Conservation (phyloP, 768 basidiomycete species). For the Gyrodon lividus region DNA sequence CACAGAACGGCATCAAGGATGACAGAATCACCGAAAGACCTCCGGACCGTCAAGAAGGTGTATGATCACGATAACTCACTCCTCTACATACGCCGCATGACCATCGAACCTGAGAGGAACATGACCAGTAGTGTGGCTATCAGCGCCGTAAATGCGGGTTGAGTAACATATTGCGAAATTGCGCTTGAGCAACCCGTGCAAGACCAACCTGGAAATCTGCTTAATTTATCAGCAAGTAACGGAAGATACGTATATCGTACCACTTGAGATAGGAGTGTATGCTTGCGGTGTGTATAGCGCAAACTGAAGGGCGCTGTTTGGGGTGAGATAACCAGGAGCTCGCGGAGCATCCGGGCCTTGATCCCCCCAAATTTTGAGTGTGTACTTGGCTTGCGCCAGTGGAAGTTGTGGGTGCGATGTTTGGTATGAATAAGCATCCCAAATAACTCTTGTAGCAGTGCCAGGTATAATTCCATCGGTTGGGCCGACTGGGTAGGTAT, state of each 20-base stretch:
- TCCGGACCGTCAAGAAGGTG: neutral
- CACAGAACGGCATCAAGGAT: neutral
- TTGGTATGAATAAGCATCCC: constrained; percentile 81
- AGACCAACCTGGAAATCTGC: constrained; percentile 47
- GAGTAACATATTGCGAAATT: constrained; percentile 35
- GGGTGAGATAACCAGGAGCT: constrained; percentile 61
- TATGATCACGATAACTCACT: neutral
- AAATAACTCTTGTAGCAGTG: constrained; percentile 66
- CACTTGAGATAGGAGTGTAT: constrained; percentile 65
- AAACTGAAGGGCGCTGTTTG: constrained; percentile 72
- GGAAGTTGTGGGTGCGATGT: constrained; percentile 56
- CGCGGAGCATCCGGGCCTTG: constrained; percentile 63
- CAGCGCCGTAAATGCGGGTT: constrained; percentile 57
- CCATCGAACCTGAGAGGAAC: constrained; percentile 61
- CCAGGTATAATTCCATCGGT: constrained; percentile 71
- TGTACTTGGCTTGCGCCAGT: constrained; percentile 74
- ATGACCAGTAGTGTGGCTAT: constrained; percentile 58
- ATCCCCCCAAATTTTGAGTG: constrained; percentile 79
- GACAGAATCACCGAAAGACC: neutral
- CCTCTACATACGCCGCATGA: constrained; percentile 12
- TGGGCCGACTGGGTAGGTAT: constrained; percentile 86
- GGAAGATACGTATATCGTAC: constrained; percentile 28
- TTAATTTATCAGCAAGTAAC: neutral
- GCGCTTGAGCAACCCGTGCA: constrained; percentile 50
- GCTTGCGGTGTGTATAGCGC: constrained; percentile 78